Base-by-base conservation (phyloP, 129 eudicot species). In the Centrapalus pauciflorus region DNA sequence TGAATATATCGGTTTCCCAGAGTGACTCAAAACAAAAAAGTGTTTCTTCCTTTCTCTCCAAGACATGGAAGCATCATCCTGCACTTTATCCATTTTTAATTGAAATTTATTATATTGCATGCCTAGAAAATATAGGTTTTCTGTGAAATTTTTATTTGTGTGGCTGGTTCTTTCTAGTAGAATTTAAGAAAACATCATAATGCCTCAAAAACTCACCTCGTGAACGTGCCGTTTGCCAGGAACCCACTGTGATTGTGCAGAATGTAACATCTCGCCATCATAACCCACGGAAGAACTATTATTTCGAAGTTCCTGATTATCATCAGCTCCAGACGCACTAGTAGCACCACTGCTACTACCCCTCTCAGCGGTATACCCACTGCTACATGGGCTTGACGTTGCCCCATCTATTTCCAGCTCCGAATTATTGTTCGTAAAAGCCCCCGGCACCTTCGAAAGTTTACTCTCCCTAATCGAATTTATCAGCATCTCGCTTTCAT, bases 31-130 rank as follows among this genome's bases (percentile, higher is more conserved):
- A 38, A 93, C 37, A 66, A 93, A 75, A 76, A 77, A 93, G 67
- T 93, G 99, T 66, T 93, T 93, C 83, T 89, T 93, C 77, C 99
- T 82, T 82, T 86, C 89, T 86, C 96, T 93, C 99, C 99, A 93
- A 16, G 99, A 84, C 25, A 80, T 61, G 20, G 99, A 93, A 29
- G 88, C 85, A 78, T 93, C 99, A 81, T 93, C 99, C 99, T 93
- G 87, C 85, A 82, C 63, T 73, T 78, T 51, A 80, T 28, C 35
- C 58, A 69, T 60, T 27, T 59, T 82, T 61, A 67, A 27, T 61
- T 48, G 17, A 58, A 34, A 55, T 26, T 38, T 17, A 45, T 23
- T 38, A 49, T 26, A 55, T 55, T n/a, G 46, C 76, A 54, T 49
- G 84, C 95, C 90, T 87, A 16, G 95, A 87, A 71, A 81, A 87